Percentiles rank a stretch among this genome's conserved stretches.
Conservation (phyloP, 1,139 yeast species). For the Blastobotrys buckinghamii region DNA sequence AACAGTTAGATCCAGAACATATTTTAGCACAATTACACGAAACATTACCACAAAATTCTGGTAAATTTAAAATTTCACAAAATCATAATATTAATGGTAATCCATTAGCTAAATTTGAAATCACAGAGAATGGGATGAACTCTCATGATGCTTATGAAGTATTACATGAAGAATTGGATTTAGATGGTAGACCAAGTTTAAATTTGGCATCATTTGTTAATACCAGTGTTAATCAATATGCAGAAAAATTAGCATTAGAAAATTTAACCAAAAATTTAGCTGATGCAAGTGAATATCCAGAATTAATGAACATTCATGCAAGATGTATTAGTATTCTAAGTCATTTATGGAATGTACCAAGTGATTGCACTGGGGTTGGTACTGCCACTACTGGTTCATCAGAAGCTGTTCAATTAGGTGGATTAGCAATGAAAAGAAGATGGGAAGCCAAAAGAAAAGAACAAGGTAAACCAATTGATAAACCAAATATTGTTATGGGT, state of each 20-base stretch:
- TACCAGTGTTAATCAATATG: constrained; percentile 53
- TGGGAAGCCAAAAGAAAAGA: constrained; percentile 70
- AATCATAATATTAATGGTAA: constrained; percentile 16
- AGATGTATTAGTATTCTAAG: constrained; percentile 79
- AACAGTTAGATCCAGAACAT: constrained; percentile 32
- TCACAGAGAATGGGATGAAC: constrained; percentile 54
- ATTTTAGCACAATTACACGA: constrained; percentile 26
- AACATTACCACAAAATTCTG: constrained; percentile 18
- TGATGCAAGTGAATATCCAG: constrained; percentile 91
- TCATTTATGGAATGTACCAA: constrained; percentile 75
- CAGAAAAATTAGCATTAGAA: constrained; percentile 50
- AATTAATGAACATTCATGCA: constrained; percentile 69
- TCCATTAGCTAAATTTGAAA: constrained; percentile 38
- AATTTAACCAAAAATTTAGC: constrained; percentile 84
- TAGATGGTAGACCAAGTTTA: constrained; percentile 80
- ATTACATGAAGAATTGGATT: constrained; percentile 64
- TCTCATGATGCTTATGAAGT: constrained; percentile 53
- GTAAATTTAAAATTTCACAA: constrained; percentile 13
- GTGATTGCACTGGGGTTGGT: constrained; percentile 56
- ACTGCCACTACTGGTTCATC: constrained; percentile 93
- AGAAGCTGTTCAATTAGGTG: constrained; percentile 91
- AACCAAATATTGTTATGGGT: constrained; percentile 92
- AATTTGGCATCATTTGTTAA: constrained; percentile 88
- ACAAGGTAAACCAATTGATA: constrained; percentile 51
- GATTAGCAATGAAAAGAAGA: constrained; percentile 81